These are phyloP conservation scores for Adansonia grandidieri DNA, from an alignment of 441 rosid species.

Conservation along the genomic window DNA sequence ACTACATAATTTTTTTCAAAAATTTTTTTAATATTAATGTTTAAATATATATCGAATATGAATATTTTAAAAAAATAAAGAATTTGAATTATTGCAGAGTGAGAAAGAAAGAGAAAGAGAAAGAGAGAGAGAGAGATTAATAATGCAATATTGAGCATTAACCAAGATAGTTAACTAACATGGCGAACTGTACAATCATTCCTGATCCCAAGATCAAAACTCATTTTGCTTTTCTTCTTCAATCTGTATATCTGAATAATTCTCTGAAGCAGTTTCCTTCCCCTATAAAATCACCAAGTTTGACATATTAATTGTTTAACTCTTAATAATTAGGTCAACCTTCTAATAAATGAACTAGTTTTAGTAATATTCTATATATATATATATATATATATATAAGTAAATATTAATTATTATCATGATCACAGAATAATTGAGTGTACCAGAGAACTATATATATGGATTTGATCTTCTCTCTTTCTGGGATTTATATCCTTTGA, in stretches of 20 bases:
- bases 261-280: slow-evolving; percentile 37
- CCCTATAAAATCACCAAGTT: slow-evolving; percentile 37
- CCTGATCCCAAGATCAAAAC: slow-evolving; percentile 27
- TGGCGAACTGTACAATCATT: slow-evolving; percentile 63
- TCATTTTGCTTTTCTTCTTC: slow-evolving; percentile 39
- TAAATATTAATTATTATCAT: not conserved
- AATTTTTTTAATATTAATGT: too few species aligned
- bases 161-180: slow-evolving; percentile 64
- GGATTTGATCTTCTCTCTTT: slow-evolving; percentile 55
- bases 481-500: slow-evolving; percentile 39
- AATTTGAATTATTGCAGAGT: too few species aligned
- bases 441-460: slow-evolving; percentile 48
- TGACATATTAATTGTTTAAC: not conserved
- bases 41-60: too few species aligned
- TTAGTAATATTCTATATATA: not conserved
- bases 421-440: slow-evolving; percentile 24
- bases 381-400: not conserved
- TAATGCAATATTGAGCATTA: slow-evolving; percentile 33
- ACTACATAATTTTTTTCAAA: not conserved
- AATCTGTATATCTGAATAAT: slow-evolving; percentile 33
- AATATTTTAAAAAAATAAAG: too few species aligned
- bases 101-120: not conserved
- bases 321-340: slow-evolving; percentile 14
- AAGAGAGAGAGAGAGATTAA: not conserved
- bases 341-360: not conserved